Evolutionary conservation across 1,284 basidiomycete species (phyloP), one percentile per base, ranked within the genome.

Genomic region (Ustilago trichophora): DNA sequence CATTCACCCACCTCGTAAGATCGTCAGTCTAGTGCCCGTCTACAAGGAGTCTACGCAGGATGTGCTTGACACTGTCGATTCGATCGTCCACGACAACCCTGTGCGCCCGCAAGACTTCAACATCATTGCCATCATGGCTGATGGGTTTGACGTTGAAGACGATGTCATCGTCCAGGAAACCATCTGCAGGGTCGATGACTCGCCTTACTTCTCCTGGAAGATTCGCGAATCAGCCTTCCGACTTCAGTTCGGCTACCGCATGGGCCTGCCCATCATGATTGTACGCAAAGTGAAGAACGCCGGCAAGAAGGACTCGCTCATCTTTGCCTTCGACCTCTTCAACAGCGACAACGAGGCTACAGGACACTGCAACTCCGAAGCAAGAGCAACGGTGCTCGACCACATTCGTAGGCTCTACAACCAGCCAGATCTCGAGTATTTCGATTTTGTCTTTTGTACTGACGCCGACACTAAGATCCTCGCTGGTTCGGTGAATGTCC

Each of bases 231-330:
- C 59, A 1, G 53, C 53, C 0, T 63, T 63, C 10, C 47, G 53
- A 12, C 48, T 63, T 11, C 53, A 56, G 6, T 63, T 63, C 24
- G 59, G 59, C 9, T 51, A 38, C 15, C 36, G 59, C 6, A 43
- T 43, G 38, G 53, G 53, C 7, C 25, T 35, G 15, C 59, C 53
- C 6, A 56, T 56, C 27, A 48, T 63, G 47, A 56, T 56, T 24
- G 52, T 63, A 6, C 52, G 52, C 22, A 63, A 63, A 16, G 48
- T 52, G 34, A 56, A 56, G 40, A 63, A 63, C 21, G 59, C 59
- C 8, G 59, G 53, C 21, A 63, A 63, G 48, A 63, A 63, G 40
- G 59, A 63, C 21, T 63, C 59, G 36, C 53, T 63, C 52, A 63
- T 56, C 34, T 63, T 63, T 24, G 52, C 59, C 3, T 63, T 63